Base-by-base conservation (phyloP, 2,329 filamentous ascomycete species). In the Rutstroemia sydowiana region DNA sequence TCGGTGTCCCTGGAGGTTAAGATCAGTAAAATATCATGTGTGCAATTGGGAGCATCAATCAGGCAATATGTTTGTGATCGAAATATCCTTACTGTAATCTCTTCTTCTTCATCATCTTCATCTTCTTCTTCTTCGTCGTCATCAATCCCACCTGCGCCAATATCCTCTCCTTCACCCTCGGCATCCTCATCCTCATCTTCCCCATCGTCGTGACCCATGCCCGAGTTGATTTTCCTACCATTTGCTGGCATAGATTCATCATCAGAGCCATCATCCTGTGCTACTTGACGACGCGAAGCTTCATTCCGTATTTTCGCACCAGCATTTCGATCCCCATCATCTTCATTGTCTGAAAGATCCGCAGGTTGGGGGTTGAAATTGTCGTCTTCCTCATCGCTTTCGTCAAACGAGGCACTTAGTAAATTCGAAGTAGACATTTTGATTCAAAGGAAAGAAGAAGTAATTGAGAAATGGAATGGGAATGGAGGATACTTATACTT, bases 281-380 rank as follows among this genome's bases (percentile, higher is more conserved):
- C 70, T 46, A 69, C 68, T 45, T 64, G 56, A 60, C 54, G 57
- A 57, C 45, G 62, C 59, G 62, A 53, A 34, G 57, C 52, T 47
- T 62, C 58, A 46, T 59, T 60, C 39, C 53, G 56, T n/a, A 58
- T 58, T 55, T 65, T 60, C 28, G 60, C 62, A 32, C 56, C 55
- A 48, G 62, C 58, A 45, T 61, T 42, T 39, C 66, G 62, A 51
- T 50, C 50, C 4, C 51, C 55, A 45, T 72, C 70, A 58, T 74
- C 77, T 55, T 89, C 87, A 45, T 82, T 83, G 59, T 92, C 88
- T 3, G 87, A 93, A 31, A 81, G 48, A 45, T 51, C 48, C 42
- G 48, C 85, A 18, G 85, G 84, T 45, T 78, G 81, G 46, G 90
- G 91, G 68, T 95, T 95, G 77, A 96, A 95, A 68, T 92, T 86